phyloP scores from a whole-genome alignment of 306 rosid genomes.

The Cucurbita maxima region DNA sequence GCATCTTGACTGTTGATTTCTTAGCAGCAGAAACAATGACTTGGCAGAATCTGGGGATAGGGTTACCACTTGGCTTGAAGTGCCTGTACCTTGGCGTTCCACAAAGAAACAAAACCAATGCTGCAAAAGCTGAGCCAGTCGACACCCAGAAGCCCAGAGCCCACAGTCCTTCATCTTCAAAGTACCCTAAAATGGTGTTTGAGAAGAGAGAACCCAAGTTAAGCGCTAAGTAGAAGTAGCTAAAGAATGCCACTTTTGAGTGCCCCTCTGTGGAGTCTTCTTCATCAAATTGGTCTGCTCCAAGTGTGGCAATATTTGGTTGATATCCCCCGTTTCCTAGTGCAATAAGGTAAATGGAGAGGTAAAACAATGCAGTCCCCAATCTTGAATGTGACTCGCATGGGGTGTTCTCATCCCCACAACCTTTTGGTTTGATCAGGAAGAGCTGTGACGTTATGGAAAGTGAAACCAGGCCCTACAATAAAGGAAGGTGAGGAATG shows the following conservation, averaged over 20 bases:
- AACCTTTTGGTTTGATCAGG: conserved; percentile 68
- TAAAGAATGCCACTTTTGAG: conserved; percentile 78
- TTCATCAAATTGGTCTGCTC: conserved; percentile 94
- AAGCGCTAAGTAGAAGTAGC: conserved; percentile 96
- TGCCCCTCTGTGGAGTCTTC: conserved; percentile 57
- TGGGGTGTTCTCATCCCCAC: conserved; percentile 49
- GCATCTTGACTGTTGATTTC: conserved; percentile 44
- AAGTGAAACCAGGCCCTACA: conserved; percentile 60
- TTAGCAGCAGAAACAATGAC: conserved; percentile 66
- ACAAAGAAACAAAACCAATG: conserved; percentile 66
- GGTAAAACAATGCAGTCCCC: conserved; percentile 62
- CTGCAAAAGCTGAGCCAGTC: conserved; percentile 65
- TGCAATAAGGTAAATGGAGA: conserved; percentile 82
- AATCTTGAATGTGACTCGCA: conserved; percentile 51
- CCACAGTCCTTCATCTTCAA: conserved; percentile 89
- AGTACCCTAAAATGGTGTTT: conserved; percentile 72
- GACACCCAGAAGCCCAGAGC: conserved; percentile 88
- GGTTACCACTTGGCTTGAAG: conserved; percentile 86
- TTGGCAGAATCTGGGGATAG: conserved; percentile 74
- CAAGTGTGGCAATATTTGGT: conserved; percentile 84
- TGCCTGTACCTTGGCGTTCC: conserved; percentile 80
- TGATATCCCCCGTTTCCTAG: conserved; percentile 94
- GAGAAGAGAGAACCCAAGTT: conserved; percentile 91
- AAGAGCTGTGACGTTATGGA: conserved; percentile 67
- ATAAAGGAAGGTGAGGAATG: not conserved